Conservation (phyloP, 2,329 filamentous ascomycete species). For the Alternaria rosae region DNA sequence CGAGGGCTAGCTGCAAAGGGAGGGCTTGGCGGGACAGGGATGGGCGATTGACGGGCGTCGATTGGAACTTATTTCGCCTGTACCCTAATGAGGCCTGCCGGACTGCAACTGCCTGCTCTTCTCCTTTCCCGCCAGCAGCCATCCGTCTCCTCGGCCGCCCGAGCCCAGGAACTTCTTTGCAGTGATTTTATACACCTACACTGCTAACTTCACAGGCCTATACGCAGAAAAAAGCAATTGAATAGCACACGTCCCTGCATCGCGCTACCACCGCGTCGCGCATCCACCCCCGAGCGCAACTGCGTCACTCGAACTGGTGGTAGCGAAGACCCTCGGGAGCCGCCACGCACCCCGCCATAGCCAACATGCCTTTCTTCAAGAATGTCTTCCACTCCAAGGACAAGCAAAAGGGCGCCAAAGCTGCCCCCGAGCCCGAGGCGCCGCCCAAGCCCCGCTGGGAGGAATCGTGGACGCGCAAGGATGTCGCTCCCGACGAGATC, state of each 20-base stretch:
- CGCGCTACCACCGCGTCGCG: conserved; percentile 22
- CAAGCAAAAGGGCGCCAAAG: conserved; percentile 40
- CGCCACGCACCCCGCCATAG: conserved; percentile 27
- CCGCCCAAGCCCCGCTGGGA: conserved; percentile 81
- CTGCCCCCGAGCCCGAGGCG: conserved; percentile 35
- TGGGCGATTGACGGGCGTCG: conserved; percentile 11
- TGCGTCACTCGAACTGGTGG: conserved; percentile 17
- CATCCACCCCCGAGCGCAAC: conserved; percentile 13
- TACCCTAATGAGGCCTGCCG: conserved; percentile 22
- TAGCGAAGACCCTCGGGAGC: conserved; percentile 26
- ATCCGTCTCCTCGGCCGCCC: neutral
- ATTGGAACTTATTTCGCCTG: conserved; percentile 31
- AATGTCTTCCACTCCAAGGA: conserved; percentile 50
- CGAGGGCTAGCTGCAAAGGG: conserved; percentile 6
- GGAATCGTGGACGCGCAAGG: conserved; percentile 83
- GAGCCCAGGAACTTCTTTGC: neutral
- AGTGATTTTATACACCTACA: neutral
- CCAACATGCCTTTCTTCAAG: conserved; percentile 50
- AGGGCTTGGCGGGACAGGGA: conserved; percentile 14
- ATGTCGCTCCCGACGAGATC: conserved; percentile 88
- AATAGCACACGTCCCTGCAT: conserved; percentile 25
- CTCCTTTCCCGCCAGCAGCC: conserved; percentile 28
- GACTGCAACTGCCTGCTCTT: conserved; percentile 19
- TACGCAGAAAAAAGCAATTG: conserved; percentile 19
- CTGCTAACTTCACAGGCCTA: conserved; percentile 8